phyloP scores from a whole-genome alignment of 1,284 basidiomycete genomes.

The Mycena sp. region DNA sequence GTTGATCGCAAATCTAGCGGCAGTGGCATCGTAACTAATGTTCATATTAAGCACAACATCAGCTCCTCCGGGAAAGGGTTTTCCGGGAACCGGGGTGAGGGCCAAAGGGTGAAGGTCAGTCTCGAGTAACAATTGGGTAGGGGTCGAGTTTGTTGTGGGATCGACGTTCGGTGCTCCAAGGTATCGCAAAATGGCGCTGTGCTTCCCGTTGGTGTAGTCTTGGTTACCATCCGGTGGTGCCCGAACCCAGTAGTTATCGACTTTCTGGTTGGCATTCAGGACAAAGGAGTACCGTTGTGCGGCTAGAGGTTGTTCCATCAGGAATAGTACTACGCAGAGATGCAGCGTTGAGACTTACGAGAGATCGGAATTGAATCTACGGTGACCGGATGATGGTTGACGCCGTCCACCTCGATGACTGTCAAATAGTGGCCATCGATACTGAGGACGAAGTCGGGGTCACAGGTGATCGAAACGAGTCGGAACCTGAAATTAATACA shows the following conservation, averaged over 20 bases:
- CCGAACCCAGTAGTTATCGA: constrained; percentile 34
- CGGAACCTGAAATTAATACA: constrained; percentile 34
- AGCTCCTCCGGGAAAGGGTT: constrained; percentile 34
- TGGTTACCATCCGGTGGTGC: constrained; percentile 2
- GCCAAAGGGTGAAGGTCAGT: constrained; percentile 12
- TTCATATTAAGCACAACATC: constrained; percentile 37
- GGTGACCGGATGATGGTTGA: constrained; percentile 34
- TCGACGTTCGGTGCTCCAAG: constrained; percentile 37
- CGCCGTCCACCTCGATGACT: constrained; percentile 46
- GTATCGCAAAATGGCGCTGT: constrained; percentile 50
- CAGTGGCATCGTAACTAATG: constrained; percentile 27
- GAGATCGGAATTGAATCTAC: constrained; percentile 23
- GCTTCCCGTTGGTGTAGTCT: constrained; percentile 36
- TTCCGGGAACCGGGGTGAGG: constrained; percentile 39
- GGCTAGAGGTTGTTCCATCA: background rate
- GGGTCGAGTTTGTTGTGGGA: constrained; percentile 35
- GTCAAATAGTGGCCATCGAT: constrained; percentile 54
- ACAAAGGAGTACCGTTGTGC: constrained; percentile 52
- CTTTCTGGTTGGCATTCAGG: constrained; percentile 27
- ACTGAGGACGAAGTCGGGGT: constrained; percentile 45
- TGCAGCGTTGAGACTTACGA: background rate
- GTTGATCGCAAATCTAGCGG: background rate
- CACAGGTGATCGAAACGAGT: constrained; percentile 47
- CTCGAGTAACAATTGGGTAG: constrained; percentile 40
- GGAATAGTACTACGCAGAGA: background rate